Conservation (phyloP, 108 stramenopile genomes). For the Skeletonema costatum region DNA sequence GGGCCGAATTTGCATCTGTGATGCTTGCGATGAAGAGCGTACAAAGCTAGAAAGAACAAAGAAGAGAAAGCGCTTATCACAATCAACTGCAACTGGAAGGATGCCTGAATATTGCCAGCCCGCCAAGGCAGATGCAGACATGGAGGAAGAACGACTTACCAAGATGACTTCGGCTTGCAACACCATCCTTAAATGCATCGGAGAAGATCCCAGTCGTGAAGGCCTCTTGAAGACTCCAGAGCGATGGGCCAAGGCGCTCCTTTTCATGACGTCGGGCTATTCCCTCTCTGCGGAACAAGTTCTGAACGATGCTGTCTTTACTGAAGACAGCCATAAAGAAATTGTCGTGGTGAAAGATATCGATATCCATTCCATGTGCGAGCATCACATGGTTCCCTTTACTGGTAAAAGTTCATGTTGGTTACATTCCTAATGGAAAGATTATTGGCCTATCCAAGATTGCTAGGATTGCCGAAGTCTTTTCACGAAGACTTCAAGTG, state of each 20-base stretch:
- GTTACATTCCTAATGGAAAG: conserved; percentile 97
- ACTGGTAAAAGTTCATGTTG: conserved; percentile 94
- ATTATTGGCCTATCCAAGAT: conserved; percentile 94
- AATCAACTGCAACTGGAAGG: not conserved
- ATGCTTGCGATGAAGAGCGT: conserved; percentile 19
- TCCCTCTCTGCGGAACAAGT: conserved; percentile 71
- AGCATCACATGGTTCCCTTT: conserved; percentile 99
- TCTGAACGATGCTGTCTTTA: conserved; percentile 92
- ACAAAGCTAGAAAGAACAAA: conserved; percentile 3
- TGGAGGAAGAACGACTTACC: conserved; percentile 52
- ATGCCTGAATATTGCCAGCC: not conserved
- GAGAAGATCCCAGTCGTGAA: conserved; percentile 94
- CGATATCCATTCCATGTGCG: conserved; percentile 95
- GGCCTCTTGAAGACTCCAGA: conserved; percentile 92
- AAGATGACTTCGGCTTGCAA: conserved; percentile 87
- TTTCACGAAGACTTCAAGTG: conserved; percentile 93
- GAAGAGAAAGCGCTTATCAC: conserved; percentile 5
- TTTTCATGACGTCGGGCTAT: conserved; percentile 94
- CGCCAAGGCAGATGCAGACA: not conserved
- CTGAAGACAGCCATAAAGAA: conserved; percentile 88
- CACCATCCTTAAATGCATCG: conserved; percentile 95
- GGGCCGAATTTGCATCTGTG: conserved; percentile 11
- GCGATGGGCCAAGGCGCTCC: conserved; percentile 95
- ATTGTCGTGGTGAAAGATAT: conserved; percentile 98
- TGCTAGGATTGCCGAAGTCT: conserved; percentile 95